Evolutionary conservation across 257 asterid genomes (phyloP).

Genomic region (Hygrophila difformis): DNA sequence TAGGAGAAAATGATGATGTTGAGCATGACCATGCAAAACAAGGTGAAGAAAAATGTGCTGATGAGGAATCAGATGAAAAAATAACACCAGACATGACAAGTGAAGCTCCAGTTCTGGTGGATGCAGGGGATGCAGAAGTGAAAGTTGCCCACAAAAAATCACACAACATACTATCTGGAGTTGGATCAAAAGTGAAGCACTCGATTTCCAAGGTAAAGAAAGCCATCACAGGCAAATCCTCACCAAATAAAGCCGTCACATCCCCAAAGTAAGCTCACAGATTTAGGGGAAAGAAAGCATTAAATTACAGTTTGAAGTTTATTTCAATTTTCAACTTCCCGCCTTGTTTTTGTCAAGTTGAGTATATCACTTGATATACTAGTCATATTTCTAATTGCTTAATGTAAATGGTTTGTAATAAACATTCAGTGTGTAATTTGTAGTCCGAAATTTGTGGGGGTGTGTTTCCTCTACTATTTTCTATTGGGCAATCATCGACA

Average conservation of each 20-base stretch:
- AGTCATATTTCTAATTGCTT: too few relatives aligned
- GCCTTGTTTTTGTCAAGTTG: constrained; percentile 10
- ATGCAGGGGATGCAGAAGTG: constrained; percentile 40
- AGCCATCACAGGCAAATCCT: constrained; percentile 69
- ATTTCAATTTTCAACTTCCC: constrained; percentile 2
- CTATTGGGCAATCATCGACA: too few relatives aligned
- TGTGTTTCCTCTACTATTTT: too few relatives aligned
- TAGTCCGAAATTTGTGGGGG: too few relatives aligned
- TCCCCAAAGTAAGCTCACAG: too few relatives aligned
- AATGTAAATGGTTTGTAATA: too few relatives aligned
- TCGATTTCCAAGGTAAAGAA: constrained; percentile 87
- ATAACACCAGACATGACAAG: constrained; percentile 24
- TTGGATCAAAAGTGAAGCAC: constrained; percentile 85
- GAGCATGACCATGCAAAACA: constrained; percentile 27
- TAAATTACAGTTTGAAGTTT: too few relatives aligned
- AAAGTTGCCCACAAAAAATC: constrained; percentile 62
- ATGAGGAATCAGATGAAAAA: constrained; percentile 33
- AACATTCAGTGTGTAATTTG: too few relatives aligned
- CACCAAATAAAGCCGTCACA: constrained; percentile 50
- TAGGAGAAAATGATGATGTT: constrained; percentile 17
- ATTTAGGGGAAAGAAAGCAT: too few relatives aligned
- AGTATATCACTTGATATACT: neutral
- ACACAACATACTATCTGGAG: constrained; percentile 70
- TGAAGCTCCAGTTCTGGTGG: constrained; percentile 55
- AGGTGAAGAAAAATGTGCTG: constrained; percentile 32